Conservation (phyloP, 2,329 filamentous ascomycete species). For the Trichoderma sp. region DNA sequence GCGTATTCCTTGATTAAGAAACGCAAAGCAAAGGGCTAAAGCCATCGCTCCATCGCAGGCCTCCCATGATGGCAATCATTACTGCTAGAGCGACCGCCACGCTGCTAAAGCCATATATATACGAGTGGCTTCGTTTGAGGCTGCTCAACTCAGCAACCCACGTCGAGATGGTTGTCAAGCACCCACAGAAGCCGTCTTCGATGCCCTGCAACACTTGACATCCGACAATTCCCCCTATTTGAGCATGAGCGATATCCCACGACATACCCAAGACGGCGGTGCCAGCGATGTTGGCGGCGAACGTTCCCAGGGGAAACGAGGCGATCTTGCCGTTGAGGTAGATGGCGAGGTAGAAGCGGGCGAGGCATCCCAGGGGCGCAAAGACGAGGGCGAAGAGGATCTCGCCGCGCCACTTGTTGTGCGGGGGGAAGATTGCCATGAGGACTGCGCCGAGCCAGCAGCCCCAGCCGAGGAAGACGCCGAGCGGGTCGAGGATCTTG, state of each 20-base stretch:
- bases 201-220: conserved; percentile 68
- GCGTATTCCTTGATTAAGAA: neutral
- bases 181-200: conserved; percentile 67
- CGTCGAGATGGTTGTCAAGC: conserved; percentile 64
- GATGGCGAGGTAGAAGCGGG: conserved; percentile 70
- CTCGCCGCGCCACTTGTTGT: conserved; percentile 71
- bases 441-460: conserved; percentile 77
- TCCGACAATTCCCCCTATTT: conserved; percentile 52
- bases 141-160: conserved; percentile 61
- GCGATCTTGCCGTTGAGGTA: conserved; percentile 65
- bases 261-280: conserved; percentile 71
- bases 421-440: conserved; percentile 68
- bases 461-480: conserved; percentile 64
- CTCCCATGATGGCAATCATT: conserved; percentile 71
- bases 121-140: conserved; percentile 54
- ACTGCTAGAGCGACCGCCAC: conserved; percentile 56
- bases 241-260: conserved; percentile 73
- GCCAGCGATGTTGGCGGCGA: conserved; percentile 75
- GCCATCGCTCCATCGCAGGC: conserved; percentile 65
- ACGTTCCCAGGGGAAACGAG: conserved; percentile 81
- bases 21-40: conserved; percentile 45
- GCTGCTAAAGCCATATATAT: conserved; percentile 64
- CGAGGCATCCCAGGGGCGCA: conserved; percentile 73
- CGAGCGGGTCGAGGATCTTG: conserved; percentile 59
- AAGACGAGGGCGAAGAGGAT: conserved; percentile 77